Evolutionary conservation across 805 yeast genomes (phyloP), one percentile per base, ranked within the genome.

Genomic region (Ogataea naganishii): DNA sequence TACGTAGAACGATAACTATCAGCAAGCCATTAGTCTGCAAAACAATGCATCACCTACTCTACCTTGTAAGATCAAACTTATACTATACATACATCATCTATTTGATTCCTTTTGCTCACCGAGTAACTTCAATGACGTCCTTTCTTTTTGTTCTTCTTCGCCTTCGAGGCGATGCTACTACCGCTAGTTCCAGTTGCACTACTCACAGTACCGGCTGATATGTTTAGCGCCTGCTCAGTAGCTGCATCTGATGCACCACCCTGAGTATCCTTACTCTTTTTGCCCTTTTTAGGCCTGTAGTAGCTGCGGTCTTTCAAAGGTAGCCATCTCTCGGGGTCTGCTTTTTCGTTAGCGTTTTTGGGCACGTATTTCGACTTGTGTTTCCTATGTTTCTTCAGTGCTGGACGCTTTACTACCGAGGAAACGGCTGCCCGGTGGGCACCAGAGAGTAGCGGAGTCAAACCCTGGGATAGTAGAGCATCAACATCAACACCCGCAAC

Each of bases 321-420:
- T 29, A 89, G 55, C 97, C 97, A 88, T 58, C 96, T 78, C 54
- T 88, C 96, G 12, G 72, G 69, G 43, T 79, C 80, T 3, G 71
- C 61, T 34, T 44, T 44, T 25, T 33, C 37, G 10, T 30, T 35
- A 11, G 37, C 21, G 21, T 41, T 43, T 33, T 45, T 52, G 24
- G 47, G 51, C 11, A 44, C 36, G 38, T 41, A 51, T 29, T 45
- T 51, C 5, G 51, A 49, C 18, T 41, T 49, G 15, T 47, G 39
- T 41, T 52, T 48, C 26, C 32, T 38, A 24, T 46, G 49, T 27
- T 39, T 50, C 33, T 34, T 47, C 39, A 24, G 27, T 21, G 26
- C 44, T 30, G 11, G 46, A 46, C 24, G 41, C 42, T 31, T 40
- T 5, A 32, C 12, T 12, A 29, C 23, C 14, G 29, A 33, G 3